A percentile compares a stretch with the other conserved stretches of the same genome.
These are phyloP conservation scores for Viridothelium virens DNA, from an alignment of 495 filamentous ascomycete species.

Conservation along the genomic window DNA sequence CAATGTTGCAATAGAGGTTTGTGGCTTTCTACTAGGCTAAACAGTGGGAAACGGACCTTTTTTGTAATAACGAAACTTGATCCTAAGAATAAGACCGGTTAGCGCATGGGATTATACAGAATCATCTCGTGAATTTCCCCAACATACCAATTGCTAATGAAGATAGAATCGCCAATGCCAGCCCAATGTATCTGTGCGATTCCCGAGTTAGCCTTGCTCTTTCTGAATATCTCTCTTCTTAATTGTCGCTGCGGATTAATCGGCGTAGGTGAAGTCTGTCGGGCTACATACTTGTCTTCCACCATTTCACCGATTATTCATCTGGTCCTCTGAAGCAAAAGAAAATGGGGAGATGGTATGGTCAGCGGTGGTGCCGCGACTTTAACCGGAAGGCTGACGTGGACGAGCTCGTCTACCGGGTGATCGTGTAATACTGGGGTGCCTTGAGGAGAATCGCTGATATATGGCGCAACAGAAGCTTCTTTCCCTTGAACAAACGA, in stretches of 20 bases:
- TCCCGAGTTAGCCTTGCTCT: background rate
- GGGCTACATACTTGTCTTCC: slow-evolving; percentile 16
- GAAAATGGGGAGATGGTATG: background rate
- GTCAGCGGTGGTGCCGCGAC: background rate
- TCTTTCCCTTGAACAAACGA: background rate
- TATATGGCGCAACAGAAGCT: background rate
- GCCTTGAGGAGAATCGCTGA: background rate
- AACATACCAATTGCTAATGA: slow-evolving; percentile 86
- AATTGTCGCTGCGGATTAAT: background rate
- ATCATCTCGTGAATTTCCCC: background rate
- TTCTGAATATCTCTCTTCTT: background rate
- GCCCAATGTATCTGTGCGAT: slow-evolving; percentile 72
- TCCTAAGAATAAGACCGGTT: slow-evolving; percentile 42
- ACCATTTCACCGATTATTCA: slow-evolving; percentile 11
- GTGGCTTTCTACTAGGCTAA: background rate
- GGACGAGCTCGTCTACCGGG: background rate
- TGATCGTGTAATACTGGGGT: background rate
- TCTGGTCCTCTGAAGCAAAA: background rate
- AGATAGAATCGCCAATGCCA: slow-evolving; percentile 80
- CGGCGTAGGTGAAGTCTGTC: background rate
- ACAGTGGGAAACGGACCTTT: slow-evolving; percentile 51
- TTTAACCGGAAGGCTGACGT: slow-evolving; percentile 3
- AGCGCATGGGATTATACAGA: slow-evolving; percentile 4
- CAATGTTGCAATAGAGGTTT: background rate
- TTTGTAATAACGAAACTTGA: slow-evolving; percentile 93